Evolutionary conservation across 2,329 filamentous ascomycete genomes (phyloP), one percentile per base, ranked within the genome.

Genomic region (Trichoderma sp.): DNA sequence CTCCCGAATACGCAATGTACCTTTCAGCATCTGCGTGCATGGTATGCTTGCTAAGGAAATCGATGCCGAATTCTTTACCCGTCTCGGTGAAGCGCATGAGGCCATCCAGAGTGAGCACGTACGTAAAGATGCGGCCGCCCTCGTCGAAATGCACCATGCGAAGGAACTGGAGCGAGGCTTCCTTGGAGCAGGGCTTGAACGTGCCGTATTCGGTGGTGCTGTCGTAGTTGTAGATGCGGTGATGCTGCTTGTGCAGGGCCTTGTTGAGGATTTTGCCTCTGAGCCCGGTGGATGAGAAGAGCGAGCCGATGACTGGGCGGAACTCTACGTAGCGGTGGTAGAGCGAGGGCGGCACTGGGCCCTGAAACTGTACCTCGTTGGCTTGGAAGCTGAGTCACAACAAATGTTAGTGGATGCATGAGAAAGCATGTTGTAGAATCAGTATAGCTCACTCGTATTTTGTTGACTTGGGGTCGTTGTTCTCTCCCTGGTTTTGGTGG

Each of bases 301-400:
- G 96, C 72, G 89, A 88, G 62, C 92, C 92, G 67, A 98, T 92
- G 76, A 97, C 93, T 31, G 94, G 94, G 68, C 89, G 91, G 80
- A 97, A 97, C 78, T 97, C 94, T 69, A 97, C 94, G 76, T 92
- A 98, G 73, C 94, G 91, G 78, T 97, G 94, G 78, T 97, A 97
- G 40, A 98, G 84, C 71, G 89, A 84, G 2, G 88, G 83, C 0
- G 95, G 94, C 0, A 96, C 91, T 0, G 95, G 95, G 0, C 95
- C 95, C 57, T 87, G 85, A 8, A 98, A 86, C 78, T 97, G 95
- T 75, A 97, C 89, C 78, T 97, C 92, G 77, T 93, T 94, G 49
- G 95, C 92, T 84, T 97, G 94, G 80, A 98, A 98, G 79, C 92
- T 94, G 75, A 1, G 4, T 1, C 24, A 43, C 40, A n/a, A 43